Base-by-base conservation (phyloP, 2,329 filamentous ascomycete species). In the Microcyclospora pomicola region DNA sequence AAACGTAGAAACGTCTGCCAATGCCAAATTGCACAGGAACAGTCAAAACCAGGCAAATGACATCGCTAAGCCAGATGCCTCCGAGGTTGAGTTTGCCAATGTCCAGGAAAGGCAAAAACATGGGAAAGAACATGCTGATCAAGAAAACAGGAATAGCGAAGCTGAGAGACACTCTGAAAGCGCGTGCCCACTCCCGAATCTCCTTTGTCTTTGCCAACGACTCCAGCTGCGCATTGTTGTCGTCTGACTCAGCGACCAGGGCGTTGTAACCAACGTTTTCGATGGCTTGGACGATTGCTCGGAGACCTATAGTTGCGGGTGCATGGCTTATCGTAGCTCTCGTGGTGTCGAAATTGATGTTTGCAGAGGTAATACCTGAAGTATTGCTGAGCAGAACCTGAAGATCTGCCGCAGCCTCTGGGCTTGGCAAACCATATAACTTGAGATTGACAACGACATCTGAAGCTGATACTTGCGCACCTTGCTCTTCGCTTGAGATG, bases 1-100 rank as follows among this genome's bases (percentile, higher is more conserved):
- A 91, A 41, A 80, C 60, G 58, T 98, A 98, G 59, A 96, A 98
- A 11, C 91, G 82, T 61, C 78, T 86, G 46, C 91, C 91, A 53
- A 98, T 84, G 48, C 91, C 91, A 52, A 98, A 98, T 59, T 98
- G 91, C 7, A 98, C 80, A 27, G 91, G 91, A 50, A 94, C 76
- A 9, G 91, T 96, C 35, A 98, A 73, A 40, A 71, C 53, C 36
- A 96, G 65, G 59, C 86, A 95, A 37, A 93, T 62, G 9, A 96
- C 56, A 53, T 98, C 91, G 45, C 88, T 87, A 3, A 96, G 73
- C 61, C 79, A 96, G 12, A 98, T 67, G 19, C 91, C 91, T 1
- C 75, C 73, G 15, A 77, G 58, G 5, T 87, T 55, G 9, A 82
- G 55, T 44, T 73, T 56, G 37, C 86, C 87, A 59, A 91, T 84